A percentile compares a stretch with the other conserved stretches of the same genome.
Conservation (phyloP, 805 yeast species). For the Yarrowia sp. region DNA sequence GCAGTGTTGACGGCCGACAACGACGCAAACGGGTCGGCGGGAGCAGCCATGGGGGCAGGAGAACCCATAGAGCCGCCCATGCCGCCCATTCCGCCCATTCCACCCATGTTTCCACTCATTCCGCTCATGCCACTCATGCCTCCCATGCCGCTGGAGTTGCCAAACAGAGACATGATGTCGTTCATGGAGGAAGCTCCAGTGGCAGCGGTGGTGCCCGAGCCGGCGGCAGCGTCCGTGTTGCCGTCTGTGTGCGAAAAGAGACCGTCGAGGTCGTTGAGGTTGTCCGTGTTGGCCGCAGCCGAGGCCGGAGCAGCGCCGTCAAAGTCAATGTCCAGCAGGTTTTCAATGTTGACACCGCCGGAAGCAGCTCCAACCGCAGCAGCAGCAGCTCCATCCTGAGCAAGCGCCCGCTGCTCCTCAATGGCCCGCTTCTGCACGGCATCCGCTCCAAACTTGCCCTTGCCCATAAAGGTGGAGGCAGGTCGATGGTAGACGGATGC, state of each 20-base stretch:
- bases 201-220: constrained; percentile 36
- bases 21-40: constrained; percentile 23
- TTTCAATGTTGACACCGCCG: constrained; percentile 62
- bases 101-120: background rate
- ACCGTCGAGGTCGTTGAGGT: constrained; percentile 70
- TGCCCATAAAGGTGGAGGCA: constrained; percentile 56
- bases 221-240: constrained; percentile 37
- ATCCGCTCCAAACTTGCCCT: constrained; percentile 42
- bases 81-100: background rate
- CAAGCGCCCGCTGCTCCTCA: constrained; percentile 73
- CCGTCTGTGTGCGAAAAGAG: constrained; percentile 43
- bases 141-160: background rate
- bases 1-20: constrained; percentile 21
- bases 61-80: background rate
- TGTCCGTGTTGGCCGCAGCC: constrained; percentile 29
- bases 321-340: constrained; percentile 80
- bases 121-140: background rate
- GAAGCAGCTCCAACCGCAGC: constrained; percentile 31
- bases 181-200: constrained; percentile 31
- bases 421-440: constrained; percentile 49
- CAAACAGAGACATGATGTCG: constrained; percentile 50
- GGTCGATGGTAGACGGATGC: constrained; percentile 91
- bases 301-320: constrained; percentile 42
- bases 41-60: constrained; percentile 16
- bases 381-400: constrained; percentile 61